These are phyloP conservation scores for Fomitopsis betulina DNA, from an alignment of 1,284 basidiomycete genomes.

Conservation along the genomic window DNA sequence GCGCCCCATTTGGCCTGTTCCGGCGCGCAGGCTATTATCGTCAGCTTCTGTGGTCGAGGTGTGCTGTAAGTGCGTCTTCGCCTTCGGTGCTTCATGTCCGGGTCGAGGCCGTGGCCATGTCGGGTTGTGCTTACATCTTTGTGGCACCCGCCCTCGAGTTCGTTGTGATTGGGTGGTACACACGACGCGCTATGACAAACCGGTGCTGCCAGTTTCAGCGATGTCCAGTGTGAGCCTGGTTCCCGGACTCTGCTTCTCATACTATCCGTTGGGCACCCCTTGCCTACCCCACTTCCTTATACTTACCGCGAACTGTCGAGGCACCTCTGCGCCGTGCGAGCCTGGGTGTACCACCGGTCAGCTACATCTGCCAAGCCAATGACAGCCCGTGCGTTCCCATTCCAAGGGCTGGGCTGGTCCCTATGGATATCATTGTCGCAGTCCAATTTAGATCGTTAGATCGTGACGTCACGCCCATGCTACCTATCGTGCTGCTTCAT, in stretches of 20 bases:
- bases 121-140: not conserved
- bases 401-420: not conserved
- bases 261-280: not conserved
- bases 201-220: not conserved
- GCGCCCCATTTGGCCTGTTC: not conserved
- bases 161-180: not conserved
- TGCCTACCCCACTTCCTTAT: not conserved
- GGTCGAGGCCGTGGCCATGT: not conserved
- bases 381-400: not conserved
- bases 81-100: not conserved
- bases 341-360: not conserved
- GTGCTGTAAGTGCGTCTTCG: not conserved
- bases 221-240: not conserved
- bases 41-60: not conserved
- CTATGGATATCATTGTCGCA: not conserved
- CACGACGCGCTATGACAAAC: too few species aligned
- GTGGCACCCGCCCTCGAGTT: not conserved
- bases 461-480: not conserved
- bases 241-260: too few species aligned
- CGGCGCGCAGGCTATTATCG: not conserved
- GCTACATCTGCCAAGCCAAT: not conserved
- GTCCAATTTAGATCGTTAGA: not conserved
- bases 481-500: too few species aligned
- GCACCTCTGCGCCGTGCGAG: not conserved
- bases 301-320: constrained; percentile 4